These are phyloP conservation scores for Neonectria punicea DNA, from an alignment of 2,329 filamentous ascomycete species.

Conservation along the genomic window DNA sequence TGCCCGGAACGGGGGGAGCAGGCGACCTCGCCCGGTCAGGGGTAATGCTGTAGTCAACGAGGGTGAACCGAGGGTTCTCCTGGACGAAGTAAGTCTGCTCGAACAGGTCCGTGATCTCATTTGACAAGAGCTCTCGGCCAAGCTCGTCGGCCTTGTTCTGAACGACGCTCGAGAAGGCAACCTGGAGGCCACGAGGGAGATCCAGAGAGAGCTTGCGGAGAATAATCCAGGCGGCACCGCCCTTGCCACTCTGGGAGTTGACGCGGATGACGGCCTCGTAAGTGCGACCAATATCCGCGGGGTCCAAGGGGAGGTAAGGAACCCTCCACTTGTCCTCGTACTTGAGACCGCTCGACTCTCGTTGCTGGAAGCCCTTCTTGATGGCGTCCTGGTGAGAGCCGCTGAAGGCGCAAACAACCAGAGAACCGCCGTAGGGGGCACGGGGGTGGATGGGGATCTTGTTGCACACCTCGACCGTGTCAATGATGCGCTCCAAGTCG, in stretches of 20 bases:
- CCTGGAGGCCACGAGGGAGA: slow-evolving; percentile 89
- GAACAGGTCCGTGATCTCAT: slow-evolving; percentile 89
- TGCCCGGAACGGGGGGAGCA: slow-evolving; percentile 72
- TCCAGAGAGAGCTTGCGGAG: slow-evolving; percentile 89
- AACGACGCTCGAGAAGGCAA: slow-evolving; percentile 89
- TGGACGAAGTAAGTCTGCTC: slow-evolving; percentile 87
- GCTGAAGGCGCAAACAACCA: slow-evolving; percentile 93
- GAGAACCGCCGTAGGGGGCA: slow-evolving; percentile 88
- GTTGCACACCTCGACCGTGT: slow-evolving; percentile 89
- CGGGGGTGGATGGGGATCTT: slow-evolving; percentile 94
- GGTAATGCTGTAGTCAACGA: slow-evolving; percentile 92
- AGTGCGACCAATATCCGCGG: slow-evolving; percentile 92
- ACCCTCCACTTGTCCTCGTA: slow-evolving; percentile 81
- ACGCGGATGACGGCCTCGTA: slow-evolving; percentile 98
- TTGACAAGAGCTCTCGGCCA: slow-evolving; percentile 83
- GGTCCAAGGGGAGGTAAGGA: slow-evolving; percentile 93
- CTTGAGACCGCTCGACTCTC: slow-evolving; percentile 68
- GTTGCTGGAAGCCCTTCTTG: slow-evolving; percentile 85
- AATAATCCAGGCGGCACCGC: slow-evolving; percentile 94
- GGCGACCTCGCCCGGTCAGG: slow-evolving; percentile 84
- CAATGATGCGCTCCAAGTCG: slow-evolving; percentile 85
- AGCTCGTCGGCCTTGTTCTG: slow-evolving; percentile 83
- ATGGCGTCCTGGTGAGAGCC: slow-evolving; percentile 96
- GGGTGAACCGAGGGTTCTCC: slow-evolving; percentile 83
- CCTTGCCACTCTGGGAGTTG: slow-evolving; percentile 96